These are phyloP conservation scores for Tuctoria greenei DNA, from an alignment of 176 grass and related monocot genomes.

Conservation along the genomic window DNA sequence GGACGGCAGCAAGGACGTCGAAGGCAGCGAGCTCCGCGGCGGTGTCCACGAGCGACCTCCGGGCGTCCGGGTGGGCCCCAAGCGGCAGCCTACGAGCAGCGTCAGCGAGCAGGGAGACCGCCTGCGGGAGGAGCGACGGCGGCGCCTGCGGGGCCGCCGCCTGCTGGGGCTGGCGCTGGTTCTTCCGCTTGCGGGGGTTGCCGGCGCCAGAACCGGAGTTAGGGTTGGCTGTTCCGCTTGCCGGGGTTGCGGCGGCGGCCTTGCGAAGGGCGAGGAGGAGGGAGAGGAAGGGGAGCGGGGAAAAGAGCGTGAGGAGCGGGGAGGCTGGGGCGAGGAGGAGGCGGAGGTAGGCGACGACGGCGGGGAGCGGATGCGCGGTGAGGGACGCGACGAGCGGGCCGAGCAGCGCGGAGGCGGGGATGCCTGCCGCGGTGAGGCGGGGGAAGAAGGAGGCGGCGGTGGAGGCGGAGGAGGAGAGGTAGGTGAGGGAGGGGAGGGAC, in stretches of 20 bases:
- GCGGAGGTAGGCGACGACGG: slow-evolving; percentile 49
- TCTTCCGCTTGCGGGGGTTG: slow-evolving; percentile 40
- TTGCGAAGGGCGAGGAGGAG: slow-evolving; percentile 70
- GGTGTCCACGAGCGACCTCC: slow-evolving; percentile 67
- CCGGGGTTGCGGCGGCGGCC: slow-evolving; percentile 32
- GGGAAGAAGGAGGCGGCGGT: slow-evolving; percentile 34
- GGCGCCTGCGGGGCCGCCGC: neutral
- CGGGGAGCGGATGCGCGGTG: slow-evolving; percentile 41
- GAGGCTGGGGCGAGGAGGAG: slow-evolving; percentile 48
- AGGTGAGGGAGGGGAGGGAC: slow-evolving; percentile 42
- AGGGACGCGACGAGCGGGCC: slow-evolving; percentile 35
- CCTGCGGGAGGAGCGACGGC: slow-evolving; percentile 36
- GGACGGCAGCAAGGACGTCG: slow-evolving; percentile 50
- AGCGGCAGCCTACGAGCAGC: slow-evolving; percentile 63
- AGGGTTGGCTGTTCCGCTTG: slow-evolving; percentile 11
- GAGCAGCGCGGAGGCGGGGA: slow-evolving; percentile 47
- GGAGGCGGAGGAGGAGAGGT: slow-evolving; percentile 33
- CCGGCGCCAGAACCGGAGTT: neutral
- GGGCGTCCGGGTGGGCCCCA: slow-evolving; percentile 49
- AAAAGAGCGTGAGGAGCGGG: slow-evolving; percentile 58
- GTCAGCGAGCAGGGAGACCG: slow-evolving; percentile 51
- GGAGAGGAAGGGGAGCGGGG: slow-evolving; percentile 66
- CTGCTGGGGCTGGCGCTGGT: slow-evolving; percentile 13
- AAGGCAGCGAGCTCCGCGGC: slow-evolving; percentile 48
- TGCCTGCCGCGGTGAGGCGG: slow-evolving; percentile 29